Conservation (phyloP, 305 asterid genomes). For the Euphrasia arctica region DNA sequence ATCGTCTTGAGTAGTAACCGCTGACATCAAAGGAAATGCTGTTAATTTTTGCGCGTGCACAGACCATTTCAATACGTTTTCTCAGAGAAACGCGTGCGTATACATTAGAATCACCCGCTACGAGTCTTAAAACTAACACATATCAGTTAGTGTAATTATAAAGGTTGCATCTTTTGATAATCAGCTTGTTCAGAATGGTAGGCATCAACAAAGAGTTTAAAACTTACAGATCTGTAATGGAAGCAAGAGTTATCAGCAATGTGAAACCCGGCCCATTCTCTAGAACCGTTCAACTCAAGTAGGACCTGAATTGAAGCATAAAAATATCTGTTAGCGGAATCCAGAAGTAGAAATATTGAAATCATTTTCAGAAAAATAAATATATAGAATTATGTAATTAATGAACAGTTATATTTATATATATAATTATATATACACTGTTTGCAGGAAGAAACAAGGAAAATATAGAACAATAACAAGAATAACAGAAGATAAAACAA, state of each 20-base stretch:
- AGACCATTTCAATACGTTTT: conserved; percentile 17
- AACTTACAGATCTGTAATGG: conserved; percentile 86
- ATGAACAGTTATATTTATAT: too few species aligned
- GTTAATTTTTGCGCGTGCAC: conserved; percentile 12
- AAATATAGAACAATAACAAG: conserved; percentile 10
- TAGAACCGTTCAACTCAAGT: conserved; percentile 57
- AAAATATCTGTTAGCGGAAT: conserved; percentile 19
- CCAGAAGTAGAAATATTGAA: conserved; percentile 3
- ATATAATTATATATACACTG: background rate
- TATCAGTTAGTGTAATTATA: conserved; percentile 3
- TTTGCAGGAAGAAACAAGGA: conserved; percentile 11
- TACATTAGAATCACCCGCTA: background rate
- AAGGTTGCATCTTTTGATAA: conserved; percentile 3
- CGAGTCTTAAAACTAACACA: background rate
- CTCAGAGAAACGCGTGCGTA: background rate
- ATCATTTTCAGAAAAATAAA: too few species aligned
- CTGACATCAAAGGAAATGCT: conserved; percentile 38
- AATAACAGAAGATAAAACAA: conserved; percentile 10
- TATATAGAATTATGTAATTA: too few species aligned
- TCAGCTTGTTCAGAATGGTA: conserved; percentile 11
- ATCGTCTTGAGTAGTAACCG: conserved; percentile 62
- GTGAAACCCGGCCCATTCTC: conserved; percentile 82
- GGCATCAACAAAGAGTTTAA: conserved; percentile 21
- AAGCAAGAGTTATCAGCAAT: conserved; percentile 96
- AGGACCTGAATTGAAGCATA: conserved; percentile 43